phyloP scores from a whole-genome alignment of 495 filamentous ascomycete genomes.

The Aspergillus incahuasiensis region DNA sequence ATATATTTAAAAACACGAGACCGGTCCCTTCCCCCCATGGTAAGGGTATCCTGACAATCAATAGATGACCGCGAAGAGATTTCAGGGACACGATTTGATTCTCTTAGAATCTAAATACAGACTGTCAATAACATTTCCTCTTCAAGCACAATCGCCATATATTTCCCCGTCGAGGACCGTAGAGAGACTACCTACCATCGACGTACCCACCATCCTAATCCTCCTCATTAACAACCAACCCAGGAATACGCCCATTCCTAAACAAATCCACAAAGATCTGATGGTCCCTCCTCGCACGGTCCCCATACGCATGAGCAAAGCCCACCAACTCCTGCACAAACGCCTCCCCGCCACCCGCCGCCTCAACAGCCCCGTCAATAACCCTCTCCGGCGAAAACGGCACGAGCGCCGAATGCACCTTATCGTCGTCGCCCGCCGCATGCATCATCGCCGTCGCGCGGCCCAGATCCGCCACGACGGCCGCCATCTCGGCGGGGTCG shows the following conservation, averaged over 20 bases:
- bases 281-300: slow-evolving; percentile 10
- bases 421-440: slow-evolving; percentile 12
- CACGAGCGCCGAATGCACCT: slow-evolving; percentile 4
- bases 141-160: too few relatives aligned
- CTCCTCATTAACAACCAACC: slow-evolving; percentile 7
- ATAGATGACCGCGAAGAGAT: too few relatives aligned
- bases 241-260: slow-evolving; percentile 14
- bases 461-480: slow-evolving; percentile 13
- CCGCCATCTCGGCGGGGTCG: slow-evolving; percentile 7
- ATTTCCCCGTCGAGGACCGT: too few relatives aligned
- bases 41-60: too few relatives aligned
- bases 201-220: too few relatives aligned
- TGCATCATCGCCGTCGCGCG: slow-evolving; percentile 18
- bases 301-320: slow-evolving; percentile 17
- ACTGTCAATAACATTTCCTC: too few relatives aligned
- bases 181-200: too few relatives aligned
- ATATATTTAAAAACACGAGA: too few relatives aligned
- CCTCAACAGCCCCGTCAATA: slow-evolving; percentile 5
- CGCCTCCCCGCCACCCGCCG: neutral
- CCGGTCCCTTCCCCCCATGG: too few relatives aligned
- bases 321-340: slow-evolving; percentile 6
- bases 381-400: slow-evolving; percentile 12
- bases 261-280: slow-evolving; percentile 19
- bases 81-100: too few relatives aligned
- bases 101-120: too few relatives aligned